Evolutionary conservation across 768 basidiomycete genomes (phyloP), one percentile per base, ranked within the genome.

Genomic region (Goffeauzyma gilvescens): DNA sequence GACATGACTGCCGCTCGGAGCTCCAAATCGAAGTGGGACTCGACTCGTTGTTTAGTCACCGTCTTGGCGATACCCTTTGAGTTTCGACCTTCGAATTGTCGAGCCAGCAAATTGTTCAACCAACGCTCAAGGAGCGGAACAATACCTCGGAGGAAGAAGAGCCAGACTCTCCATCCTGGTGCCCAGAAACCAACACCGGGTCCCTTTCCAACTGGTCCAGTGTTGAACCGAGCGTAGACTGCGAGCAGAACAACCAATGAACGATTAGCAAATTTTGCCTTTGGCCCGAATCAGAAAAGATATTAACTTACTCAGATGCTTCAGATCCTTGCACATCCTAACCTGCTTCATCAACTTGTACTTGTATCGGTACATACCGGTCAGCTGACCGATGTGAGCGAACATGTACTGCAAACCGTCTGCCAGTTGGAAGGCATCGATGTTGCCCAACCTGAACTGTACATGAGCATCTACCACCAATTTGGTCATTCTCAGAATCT

Each of bases 281-380:
- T n/a, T 9, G 28, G n/a, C 28, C 9, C n/a, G 8, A n/a, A 30
- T 9, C 28, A 30, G n/a, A 9, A 30, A 30, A 9, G 28, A n/a
- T 30, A 9, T 30, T n/a, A 30, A n/a, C 28, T 30, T n/a, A 30
- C 28, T 64, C 48, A 95, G 68, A 60, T 95, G 89, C 71, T 98
- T 98, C 63, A 96, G 65, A 63, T 96, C 93, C 73, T 96, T 98
- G 55, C 86, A 93, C 87, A 90, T 90, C 50, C 93, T 80, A 28
- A 98, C 87, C 76, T 98, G 93, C 59, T 85, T 74, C 93, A 98
- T 98, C 48, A 98, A 72, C 84, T 96, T 96, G 71, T 98, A 98
- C 71, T 96, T 95, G 71, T 95, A 96, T 35, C 90, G 78, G 67
- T 98, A 98, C 93, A 98, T 98, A 54, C 93, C 93, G 4, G 93